These are phyloP conservation scores for Austroboletus novae-zelandiae DNA, from an alignment of 1,284 basidiomycete genomes.

Conservation along the genomic window DNA sequence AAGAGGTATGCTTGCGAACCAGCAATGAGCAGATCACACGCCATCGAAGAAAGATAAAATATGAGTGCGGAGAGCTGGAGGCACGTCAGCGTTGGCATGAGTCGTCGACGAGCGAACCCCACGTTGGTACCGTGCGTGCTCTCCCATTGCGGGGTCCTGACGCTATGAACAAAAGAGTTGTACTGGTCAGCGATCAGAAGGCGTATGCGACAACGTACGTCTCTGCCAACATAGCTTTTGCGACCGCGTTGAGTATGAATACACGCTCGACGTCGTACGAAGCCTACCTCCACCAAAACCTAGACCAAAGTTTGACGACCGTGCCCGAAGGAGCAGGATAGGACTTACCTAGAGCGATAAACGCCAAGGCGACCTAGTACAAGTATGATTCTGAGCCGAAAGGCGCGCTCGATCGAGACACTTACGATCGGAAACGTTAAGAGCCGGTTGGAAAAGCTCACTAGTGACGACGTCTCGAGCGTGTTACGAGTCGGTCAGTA, in stretches of 20 bases:
- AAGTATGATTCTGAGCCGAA: not conserved
- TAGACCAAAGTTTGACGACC: constrained; percentile 1
- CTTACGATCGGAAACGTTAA: constrained; percentile 32
- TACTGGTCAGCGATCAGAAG: too few relatives aligned
- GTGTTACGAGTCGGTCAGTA: not conserved
- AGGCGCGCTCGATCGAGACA: not conserved
- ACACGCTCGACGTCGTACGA: not conserved
- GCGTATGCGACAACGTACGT: constrained; percentile 16
- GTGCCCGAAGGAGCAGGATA: not conserved
- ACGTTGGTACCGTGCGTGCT: constrained; percentile 28
- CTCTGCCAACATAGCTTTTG: constrained; percentile 24
- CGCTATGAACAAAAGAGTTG: constrained; percentile 9
- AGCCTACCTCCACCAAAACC: constrained; percentile 28
- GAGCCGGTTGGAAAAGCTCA: constrained; percentile 26
- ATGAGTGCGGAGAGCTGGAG: constrained; percentile 29
- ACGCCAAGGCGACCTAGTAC: constrained; percentile 26
- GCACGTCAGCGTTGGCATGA: not conserved
- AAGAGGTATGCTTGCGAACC: constrained; percentile 32
- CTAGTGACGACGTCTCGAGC: constrained; percentile 7
- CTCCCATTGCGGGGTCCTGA: constrained; percentile 27
- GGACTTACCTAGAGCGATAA: constrained; percentile 29
- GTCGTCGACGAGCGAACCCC: constrained; percentile 5
- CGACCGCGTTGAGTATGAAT: constrained; percentile 4
- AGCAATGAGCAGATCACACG: constrained; percentile 33
- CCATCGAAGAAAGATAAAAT: constrained; percentile 30